Percentiles rank a stretch among this genome's conserved stretches.
phyloP scores from a whole-genome alignment of 176 grass and related monocot genomes.

The Olyra latifolia region DNA sequence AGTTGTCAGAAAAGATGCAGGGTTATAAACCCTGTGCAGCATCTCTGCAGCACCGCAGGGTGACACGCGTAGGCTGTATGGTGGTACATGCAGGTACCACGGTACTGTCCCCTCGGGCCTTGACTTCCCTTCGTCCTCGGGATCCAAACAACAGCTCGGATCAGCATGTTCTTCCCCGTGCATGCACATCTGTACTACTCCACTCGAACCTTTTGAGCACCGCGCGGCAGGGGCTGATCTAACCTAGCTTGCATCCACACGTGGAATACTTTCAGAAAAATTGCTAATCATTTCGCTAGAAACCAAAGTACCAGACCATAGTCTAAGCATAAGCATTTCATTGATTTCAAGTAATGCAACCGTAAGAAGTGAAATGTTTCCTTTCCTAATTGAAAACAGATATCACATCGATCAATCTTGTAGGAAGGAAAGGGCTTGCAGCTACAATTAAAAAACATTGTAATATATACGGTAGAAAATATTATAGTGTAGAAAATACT shows the following conservation, averaged over 20 bases:
- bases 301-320: neutral
- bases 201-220: neutral
- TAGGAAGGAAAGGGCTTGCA: too few species aligned
- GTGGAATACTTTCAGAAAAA: neutral
- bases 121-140: neutral
- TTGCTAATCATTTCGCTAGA: neutral
- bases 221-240: too few species aligned
- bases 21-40: neutral
- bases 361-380: too few species aligned
- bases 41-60: neutral
- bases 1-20: neutral
- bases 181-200: neutral
- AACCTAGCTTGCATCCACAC: slow-evolving; percentile 22
- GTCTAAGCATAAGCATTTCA: neutral
- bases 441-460: too few species aligned
- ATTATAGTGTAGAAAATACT: too few species aligned
- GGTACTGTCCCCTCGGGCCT: neutral
- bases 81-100: slow-evolving; percentile 33
- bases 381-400: neutral
- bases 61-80: neutral
- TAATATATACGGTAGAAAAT: too few species aligned
- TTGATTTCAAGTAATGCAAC: neutral
- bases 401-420: too few species aligned
- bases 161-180: slow-evolving; percentile 7
- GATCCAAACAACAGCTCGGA: slow-evolving; percentile 12